Percentiles rank a stretch among this genome's conserved stretches.
phyloP scores from a whole-genome alignment of 2,329 filamentous ascomycete genomes.

The Xylaria sp. region DNA sequence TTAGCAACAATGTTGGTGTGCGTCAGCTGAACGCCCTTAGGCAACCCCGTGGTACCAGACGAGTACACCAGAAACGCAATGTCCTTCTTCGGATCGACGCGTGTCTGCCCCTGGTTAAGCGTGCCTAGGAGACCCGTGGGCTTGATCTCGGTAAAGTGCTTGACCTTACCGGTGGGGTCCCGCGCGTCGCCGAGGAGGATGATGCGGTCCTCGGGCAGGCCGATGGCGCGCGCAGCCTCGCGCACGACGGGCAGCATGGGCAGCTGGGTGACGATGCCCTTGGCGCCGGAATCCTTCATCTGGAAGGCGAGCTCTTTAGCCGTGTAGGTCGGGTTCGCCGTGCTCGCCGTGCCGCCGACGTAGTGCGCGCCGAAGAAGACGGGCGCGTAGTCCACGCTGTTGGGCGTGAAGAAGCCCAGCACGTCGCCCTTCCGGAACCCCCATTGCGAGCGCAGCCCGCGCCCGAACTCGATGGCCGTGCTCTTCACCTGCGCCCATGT shows the following conservation, averaged over 20 bases:
- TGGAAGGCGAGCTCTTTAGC: conserved; percentile 86
- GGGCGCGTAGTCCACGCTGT: conserved; percentile 83
- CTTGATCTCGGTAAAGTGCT: conserved; percentile 78
- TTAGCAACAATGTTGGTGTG: conserved; percentile 88
- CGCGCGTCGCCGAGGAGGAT: conserved; percentile 78
- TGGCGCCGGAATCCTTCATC: conserved; percentile 80
- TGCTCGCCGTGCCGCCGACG: conserved; percentile 84
- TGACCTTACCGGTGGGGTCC: conserved; percentile 68
- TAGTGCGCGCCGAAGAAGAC: conserved; percentile 83
- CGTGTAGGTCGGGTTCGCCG: conserved; percentile 89
- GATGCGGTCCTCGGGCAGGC: conserved; percentile 77
- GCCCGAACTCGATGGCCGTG: conserved; percentile 79
- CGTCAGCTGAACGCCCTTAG: conserved; percentile 89
- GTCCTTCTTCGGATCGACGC: conserved; percentile 75
- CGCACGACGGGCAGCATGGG: conserved; percentile 72
- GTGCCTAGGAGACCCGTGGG: conserved; percentile 70
- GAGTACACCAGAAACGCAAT: conserved; percentile 88
- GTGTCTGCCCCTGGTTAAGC: conserved; percentile 64
- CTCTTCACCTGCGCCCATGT: conserved; percentile 75
- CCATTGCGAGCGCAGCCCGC: conserved; percentile 78
- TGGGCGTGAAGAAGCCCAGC: conserved; percentile 83
- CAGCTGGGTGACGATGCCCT: conserved; percentile 78
- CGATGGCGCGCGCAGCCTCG: conserved; percentile 75
- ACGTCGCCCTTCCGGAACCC: conserved; percentile 87
- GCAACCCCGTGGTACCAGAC: conserved; percentile 88